Evolutionary conservation across 306 rosid genomes (phyloP), one percentile per base, ranked within the genome.

Genomic region (Dryas alaskensis): DNA sequence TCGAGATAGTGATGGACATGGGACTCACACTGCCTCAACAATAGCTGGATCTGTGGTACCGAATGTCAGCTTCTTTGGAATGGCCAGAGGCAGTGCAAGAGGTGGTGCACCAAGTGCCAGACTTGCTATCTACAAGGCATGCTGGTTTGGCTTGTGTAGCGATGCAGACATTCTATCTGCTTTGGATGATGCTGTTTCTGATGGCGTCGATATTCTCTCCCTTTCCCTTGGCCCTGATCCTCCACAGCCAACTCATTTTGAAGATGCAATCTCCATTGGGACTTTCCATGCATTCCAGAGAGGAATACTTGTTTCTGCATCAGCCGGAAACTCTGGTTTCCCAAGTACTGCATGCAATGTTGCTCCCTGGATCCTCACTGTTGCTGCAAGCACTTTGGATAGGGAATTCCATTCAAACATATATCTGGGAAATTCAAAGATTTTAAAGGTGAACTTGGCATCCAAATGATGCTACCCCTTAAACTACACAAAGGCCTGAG

Each of bases 301-400:
- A n/a, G 91, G 88, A 14, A 68, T 86, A 81, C 83, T 90, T 39
- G 88, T 86, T 77, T 90, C 96, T 78, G 93, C 96, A 81, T 83
- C 88, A 0, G 91, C 91, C 3, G 89, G 93, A 72, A 88, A 90
- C 84, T 88, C 91, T 8, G 55, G 78, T 83, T 80, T 88, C 47
- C 91, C 89, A 6, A 5, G 86, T 1, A 86, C 96, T 45, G 96
- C 96, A 10, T 43, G 77, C 82, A 90, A 88, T 59, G 88, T 88
- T 78, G 92, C 92, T 80, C 91, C 96, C 48, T 88, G 92, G 92
- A 88, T 88, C 78, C 86, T 90, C 76, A 90, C 92, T 57, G 89
- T 86, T 67, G 96, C 96, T 78, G 91, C 96, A 40, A 86, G 92
- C 86, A 60, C 86, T 0, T 4, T 84, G 52, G 89, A 88, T 47